Evolutionary conservation across 1,139 yeast species (phyloP).

Genomic region (Yamadazyma songkhlaensis): DNA sequence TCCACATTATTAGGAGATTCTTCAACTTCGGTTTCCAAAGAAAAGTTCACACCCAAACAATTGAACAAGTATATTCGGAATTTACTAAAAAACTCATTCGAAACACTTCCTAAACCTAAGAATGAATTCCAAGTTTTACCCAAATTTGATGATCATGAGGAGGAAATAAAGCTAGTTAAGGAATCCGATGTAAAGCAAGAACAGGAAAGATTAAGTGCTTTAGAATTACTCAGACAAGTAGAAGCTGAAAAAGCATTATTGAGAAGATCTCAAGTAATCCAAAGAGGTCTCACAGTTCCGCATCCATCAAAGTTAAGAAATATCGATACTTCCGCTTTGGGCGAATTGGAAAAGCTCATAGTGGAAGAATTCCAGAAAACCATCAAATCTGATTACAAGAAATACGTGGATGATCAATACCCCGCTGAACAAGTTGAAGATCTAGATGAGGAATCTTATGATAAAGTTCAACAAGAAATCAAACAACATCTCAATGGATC

Average conservation of each 20-base stretch:
- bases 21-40: conserved; percentile 4
- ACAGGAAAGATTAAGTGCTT: conserved; percentile 19
- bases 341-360: conserved; percentile 23
- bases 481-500: background rate
- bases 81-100: conserved; percentile 18
- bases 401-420: conserved; percentile 22
- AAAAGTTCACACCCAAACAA: conserved; percentile 11
- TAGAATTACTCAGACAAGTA: conserved; percentile 25
- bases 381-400: conserved; percentile 48
- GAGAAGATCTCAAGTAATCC: conserved; percentile 50
- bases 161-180: conserved; percentile 16
- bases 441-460: conserved; percentile 35
- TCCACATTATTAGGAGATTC: conserved; percentile 17
- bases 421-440: conserved; percentile 30
- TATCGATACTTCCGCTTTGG: conserved; percentile 4
- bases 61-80: conserved; percentile 15
- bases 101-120: conserved; percentile 28
- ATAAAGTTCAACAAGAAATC: conserved; percentile 28
- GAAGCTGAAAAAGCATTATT: conserved; percentile 27
- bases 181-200: conserved; percentile 18
- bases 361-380: conserved; percentile 34
- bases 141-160: conserved; percentile 20
- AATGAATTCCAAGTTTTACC: conserved; percentile 26
- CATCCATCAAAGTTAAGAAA: conserved; percentile 18
- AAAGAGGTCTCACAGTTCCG: conserved; percentile 52